Evolutionary conservation across 192 early-diverging fungal species (phyloP).

Genomic region (Rhizoclosmatium globosum): DNA sequence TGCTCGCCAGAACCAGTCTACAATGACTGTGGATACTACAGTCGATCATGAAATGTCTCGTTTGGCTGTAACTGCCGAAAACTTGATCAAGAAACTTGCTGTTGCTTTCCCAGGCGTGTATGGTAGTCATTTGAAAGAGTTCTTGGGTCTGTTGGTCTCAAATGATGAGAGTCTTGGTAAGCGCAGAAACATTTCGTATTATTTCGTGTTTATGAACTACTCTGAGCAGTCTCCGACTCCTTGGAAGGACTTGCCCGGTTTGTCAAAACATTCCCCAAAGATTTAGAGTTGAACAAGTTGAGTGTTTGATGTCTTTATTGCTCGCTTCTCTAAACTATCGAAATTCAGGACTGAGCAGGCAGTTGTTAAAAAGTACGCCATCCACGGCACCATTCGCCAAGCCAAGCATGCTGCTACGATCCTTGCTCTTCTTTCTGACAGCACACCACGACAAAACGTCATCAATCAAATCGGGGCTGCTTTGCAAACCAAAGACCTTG

Average conservation of each 20-base stretch:
- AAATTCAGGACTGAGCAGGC: slow-evolving; percentile 37
- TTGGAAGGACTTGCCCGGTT: slow-evolving; percentile 76
- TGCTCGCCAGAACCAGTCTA: slow-evolving; percentile 8
- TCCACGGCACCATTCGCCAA: slow-evolving; percentile 66
- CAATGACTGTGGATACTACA: slow-evolving; percentile 37
- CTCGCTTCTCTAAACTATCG: too few species aligned
- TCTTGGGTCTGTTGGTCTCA: slow-evolving; percentile 53
- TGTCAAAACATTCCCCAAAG: slow-evolving; percentile 70
- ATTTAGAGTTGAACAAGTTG: slow-evolving; percentile 51
- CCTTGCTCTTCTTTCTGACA: slow-evolving; percentile 63
- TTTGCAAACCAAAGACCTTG: not conserved
- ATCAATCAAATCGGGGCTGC: not conserved
- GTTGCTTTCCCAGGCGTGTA: slow-evolving; percentile 68
- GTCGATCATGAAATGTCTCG: slow-evolving; percentile 23
- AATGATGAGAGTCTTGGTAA: slow-evolving; percentile 54
- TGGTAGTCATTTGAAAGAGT: slow-evolving; percentile 58
- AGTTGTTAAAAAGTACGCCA: slow-evolving; percentile 56
- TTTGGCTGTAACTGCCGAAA: slow-evolving; percentile 52
- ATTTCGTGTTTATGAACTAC: not conserved
- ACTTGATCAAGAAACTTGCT: slow-evolving; percentile 63
- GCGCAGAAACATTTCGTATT: not conserved
- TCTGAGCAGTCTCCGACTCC: slow-evolving; percentile 46
- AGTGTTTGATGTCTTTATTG: slow-evolving; percentile 32
- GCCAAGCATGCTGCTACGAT: slow-evolving; percentile 78
- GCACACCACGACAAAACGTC: not conserved